Base-by-base conservation (phyloP, 2,329 filamentous ascomycete genomes). In the Grosmannia penicillata region DNA sequence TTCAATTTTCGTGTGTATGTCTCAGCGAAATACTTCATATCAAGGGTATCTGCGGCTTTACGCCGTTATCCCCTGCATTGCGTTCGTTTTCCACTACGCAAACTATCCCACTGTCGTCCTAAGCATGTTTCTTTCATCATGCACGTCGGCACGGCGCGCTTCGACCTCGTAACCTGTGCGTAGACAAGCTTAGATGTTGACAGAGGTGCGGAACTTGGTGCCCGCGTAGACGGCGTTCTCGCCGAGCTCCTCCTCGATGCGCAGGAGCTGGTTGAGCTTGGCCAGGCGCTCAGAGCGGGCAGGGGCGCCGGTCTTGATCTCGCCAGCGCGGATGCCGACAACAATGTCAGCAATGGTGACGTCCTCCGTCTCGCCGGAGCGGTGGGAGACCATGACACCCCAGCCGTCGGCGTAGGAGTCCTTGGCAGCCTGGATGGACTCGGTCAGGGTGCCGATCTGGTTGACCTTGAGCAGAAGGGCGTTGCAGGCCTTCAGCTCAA, bases 321-420 rank as follows among this genome's bases (percentile, higher is more conserved):
- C 85, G 51, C 91, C 91, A 55, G 87, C 70, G 55, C 91, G 84
- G 58, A 98, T 83, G 70, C 91, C 91, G 53, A 98, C 91, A 49
- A 87, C 86, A 52, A 98, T 91, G 61, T 98, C 91, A 52, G 91
- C 81, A 61, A 98, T 98, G 65, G 91, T 98, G 54, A 98, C 91
- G 70, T 98, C 91, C 70, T 96, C 91, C 44, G 91, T 98, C 82
- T 98, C 91, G 62, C 91, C 91, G 47, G 91, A 98, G 55, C 91
- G 82, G 75, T 98, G 91, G 50, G 91, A 96, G 49, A 98, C 91
- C 91, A 98, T 96, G 70, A 98, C 87, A 61, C 89, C 89, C 91
- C 91, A 98, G 61, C 76, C 78, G 53, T 84, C 89, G 51, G 81
- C 82, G 61, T 91, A 96, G 37, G 89, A 93, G 69, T 96, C 91